These are phyloP conservation scores for Dactylorhiza incarnata DNA, from an alignment of 106 monocot genomes.

Conservation along the genomic window DNA sequence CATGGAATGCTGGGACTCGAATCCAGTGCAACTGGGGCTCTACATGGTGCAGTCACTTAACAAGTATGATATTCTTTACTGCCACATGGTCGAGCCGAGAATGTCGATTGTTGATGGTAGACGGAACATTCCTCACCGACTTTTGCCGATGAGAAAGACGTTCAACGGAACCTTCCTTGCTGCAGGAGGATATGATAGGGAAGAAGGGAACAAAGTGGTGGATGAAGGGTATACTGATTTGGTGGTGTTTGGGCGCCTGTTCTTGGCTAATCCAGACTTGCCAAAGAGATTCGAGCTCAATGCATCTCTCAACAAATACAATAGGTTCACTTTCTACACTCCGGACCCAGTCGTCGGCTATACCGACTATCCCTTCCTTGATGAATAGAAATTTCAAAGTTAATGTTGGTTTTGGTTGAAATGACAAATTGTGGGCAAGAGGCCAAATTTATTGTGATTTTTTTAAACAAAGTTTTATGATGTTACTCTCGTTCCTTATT, in stretches of 20 bases:
- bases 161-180: conserved; percentile 30
- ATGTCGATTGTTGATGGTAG: conserved; percentile 19
- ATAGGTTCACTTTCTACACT: conserved; percentile 20
- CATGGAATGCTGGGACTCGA: conserved; percentile 16
- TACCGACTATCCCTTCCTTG: conserved; percentile 31
- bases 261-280: conserved; percentile 35
- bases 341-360: conserved; percentile 25
- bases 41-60: conserved; percentile 22
- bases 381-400: not conserved
- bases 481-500: no score
- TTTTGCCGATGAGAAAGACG: conserved; percentile 15
- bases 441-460: no score
- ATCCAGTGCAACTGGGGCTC: conserved; percentile 14
- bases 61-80: conserved; percentile 21
- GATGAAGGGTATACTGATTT: conserved; percentile 21
- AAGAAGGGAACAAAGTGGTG: conserved; percentile 24
- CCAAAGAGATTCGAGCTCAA: conserved; percentile 20
- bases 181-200: conserved; percentile 26
- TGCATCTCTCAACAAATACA: conserved; percentile 23
- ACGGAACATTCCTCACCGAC: conserved; percentile 10
- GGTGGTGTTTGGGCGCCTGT: conserved; percentile 21
- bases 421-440: no score
- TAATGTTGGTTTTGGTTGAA: no score
- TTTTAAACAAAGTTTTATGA: no score
- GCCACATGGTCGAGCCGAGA: conserved; percentile 25